These are phyloP conservation scores for Botrytis byssoidea DNA, from an alignment of 2,329 filamentous ascomycete species.

Conservation along the genomic window DNA sequence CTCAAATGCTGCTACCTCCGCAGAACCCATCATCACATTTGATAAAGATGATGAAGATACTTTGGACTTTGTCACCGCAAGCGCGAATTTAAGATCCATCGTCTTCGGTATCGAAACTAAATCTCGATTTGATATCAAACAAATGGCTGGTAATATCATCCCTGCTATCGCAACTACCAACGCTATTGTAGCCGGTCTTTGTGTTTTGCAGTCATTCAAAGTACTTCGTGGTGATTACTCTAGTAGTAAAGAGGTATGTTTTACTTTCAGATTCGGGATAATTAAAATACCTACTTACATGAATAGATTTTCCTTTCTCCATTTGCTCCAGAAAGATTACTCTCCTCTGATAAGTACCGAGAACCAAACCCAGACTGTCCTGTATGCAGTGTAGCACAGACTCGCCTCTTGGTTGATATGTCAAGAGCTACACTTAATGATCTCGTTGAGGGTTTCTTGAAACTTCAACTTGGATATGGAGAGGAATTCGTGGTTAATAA, in stretches of 20 bases:
- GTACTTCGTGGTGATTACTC: constrained; percentile 71
- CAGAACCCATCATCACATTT: constrained; percentile 72
- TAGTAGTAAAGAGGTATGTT: constrained; percentile 68
- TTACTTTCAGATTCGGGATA: background rate
- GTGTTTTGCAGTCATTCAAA: constrained; percentile 90
- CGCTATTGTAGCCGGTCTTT: constrained; percentile 89
- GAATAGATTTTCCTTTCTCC: constrained; percentile 73
- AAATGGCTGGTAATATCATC: constrained; percentile 99
- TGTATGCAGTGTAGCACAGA: constrained; percentile 75
- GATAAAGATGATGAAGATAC: constrained; percentile 98
- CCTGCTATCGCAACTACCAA: constrained; percentile 98
- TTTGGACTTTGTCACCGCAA: constrained; percentile 87
- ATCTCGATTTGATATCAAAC: constrained; percentile 95
- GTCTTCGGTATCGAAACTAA: constrained; percentile 87
- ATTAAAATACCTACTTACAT: constrained; percentile 15
- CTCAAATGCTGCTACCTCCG: constrained; percentile 44
- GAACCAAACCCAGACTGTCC: constrained; percentile 78
- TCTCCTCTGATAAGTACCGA: constrained; percentile 56
- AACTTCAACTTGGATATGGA: constrained; percentile 69
- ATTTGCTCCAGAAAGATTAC: constrained; percentile 55
- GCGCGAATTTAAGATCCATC: constrained; percentile 82
- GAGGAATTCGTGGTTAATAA: constrained; percentile 79
- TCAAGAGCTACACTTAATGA: constrained; percentile 73
- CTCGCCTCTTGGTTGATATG: constrained; percentile 65
- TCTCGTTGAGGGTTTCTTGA: constrained; percentile 73